Base-by-base conservation (phyloP, 345 rosid species). In the Pseudoturritis turrita region DNA sequence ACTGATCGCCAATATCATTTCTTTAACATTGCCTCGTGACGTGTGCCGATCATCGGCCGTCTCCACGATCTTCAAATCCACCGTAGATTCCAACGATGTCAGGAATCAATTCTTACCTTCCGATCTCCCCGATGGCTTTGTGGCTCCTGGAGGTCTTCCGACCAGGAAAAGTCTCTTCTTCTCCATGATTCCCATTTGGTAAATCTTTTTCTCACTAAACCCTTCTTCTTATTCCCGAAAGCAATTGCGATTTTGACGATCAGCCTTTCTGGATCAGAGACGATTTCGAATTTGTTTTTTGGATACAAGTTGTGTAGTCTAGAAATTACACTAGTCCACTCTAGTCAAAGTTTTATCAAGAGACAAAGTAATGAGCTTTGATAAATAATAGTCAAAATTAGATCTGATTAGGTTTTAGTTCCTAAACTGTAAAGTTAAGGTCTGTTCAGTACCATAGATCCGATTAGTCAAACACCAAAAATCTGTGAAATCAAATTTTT, bases 61-160 rank as follows among this genome's bases (percentile, higher is more conserved):
- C 8, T 90, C 91, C 3, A 44, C 72, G n/a, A 14, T 62, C 26
- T 87, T 90, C 65, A 75, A 67, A 47, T 84, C 93, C 7, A 92
- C 91, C 14, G 77, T 88, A 1, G 84, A 80, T 0, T 88, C 92
- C 17, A 90, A 86, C 60, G 10, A 62, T 23, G 80, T 84, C 4
- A 88, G 98, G 96, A 80, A 77, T 5, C 83, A 47, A 0, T 87
- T 92, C 70, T 68, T 88, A 69, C 93, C 96, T 1, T 29, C 79
- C 5, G 84, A 82, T 28, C 77, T 87, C 13, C 63, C 86, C 39
- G 53, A 77, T 35, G 79, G 70, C 2, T 68, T 75, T 15, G 56
- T 29, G 7, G 50, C 60, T 36, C 72, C 77, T 4, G 13, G 65
- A 1, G 62, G 47, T 52, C 66, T 70, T 21, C 35, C 78, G 5